These are phyloP conservation scores for Sclerotinia sclerotiorum DNA, from an alignment of 2,329 filamentous ascomycete species.

Conservation along the genomic window DNA sequence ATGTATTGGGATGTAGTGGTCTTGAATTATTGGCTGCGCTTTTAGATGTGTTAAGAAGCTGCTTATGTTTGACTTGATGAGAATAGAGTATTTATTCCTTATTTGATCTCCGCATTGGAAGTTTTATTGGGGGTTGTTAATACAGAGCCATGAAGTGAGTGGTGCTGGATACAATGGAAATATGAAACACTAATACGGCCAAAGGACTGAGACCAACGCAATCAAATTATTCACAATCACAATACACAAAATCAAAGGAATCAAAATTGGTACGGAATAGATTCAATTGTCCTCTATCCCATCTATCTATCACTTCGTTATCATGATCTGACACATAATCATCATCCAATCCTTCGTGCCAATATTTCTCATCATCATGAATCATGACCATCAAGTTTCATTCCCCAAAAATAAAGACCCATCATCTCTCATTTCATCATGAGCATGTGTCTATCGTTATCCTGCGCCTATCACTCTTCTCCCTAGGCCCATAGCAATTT, in stretches of 20 bases:
- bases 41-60: neutral
- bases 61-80: no score
- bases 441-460: conserved; percentile 12
- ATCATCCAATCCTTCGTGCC: conserved; percentile 9
- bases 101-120: neutral
- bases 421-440: conserved; percentile 17
- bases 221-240: neutral
- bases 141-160: neutral
- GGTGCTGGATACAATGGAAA: neutral
- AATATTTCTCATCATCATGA: conserved; percentile 16
- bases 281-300: conserved; percentile 55
- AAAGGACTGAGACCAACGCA: neutral
- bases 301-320: conserved; percentile 11
- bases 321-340: conserved; percentile 11
- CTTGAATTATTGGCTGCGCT: neutral
- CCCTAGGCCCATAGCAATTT: neutral
- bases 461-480: neutral
- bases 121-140: no score
- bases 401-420: conserved; percentile 1
- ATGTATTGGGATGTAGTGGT: neutral
- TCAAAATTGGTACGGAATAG: conserved; percentile 30
- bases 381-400: conserved; percentile 9
- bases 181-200: neutral
- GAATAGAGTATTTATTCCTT: neutral
- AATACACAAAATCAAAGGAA: neutral